A percentile compares a stretch with the other conserved stretches of the same genome.
Conservation (phyloP, 1,284 basidiomycete genomes). For the Phylloboletellus chloephorus region DNA sequence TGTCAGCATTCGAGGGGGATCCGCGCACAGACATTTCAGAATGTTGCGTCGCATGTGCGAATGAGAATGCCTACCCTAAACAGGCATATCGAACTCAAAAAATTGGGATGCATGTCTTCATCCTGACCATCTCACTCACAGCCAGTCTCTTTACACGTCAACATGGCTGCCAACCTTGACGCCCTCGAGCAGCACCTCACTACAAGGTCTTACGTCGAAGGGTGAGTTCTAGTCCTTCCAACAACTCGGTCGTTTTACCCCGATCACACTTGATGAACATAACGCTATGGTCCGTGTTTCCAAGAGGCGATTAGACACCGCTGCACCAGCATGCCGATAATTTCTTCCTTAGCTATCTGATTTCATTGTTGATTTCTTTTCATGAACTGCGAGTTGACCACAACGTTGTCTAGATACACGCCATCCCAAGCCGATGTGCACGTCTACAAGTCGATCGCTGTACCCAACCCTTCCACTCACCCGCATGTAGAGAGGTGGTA, state of each 20-base stretch:
- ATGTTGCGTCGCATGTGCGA: background rate
- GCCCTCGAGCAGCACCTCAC: constrained; percentile 84
- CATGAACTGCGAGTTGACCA: constrained; percentile 12
- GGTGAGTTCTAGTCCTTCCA: constrained; percentile 54
- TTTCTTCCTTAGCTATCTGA: constrained; percentile 84
- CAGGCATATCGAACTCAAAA: constrained; percentile 15
- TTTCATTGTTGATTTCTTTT: constrained; percentile 22
- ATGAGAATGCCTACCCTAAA: constrained; percentile 30
- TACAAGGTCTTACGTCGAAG: constrained; percentile 85
- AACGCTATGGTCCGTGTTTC: constrained; percentile 98
- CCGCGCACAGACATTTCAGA: background rate
- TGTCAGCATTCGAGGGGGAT: too few relatives aligned
- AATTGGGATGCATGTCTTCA: constrained; percentile 28
- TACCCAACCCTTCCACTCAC: constrained; percentile 62
- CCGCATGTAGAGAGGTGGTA: constrained; percentile 92
- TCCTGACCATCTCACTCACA: constrained; percentile 26
- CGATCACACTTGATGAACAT: constrained; percentile 60
- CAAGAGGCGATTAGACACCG: constrained; percentile 98
- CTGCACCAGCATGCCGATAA: constrained; percentile 77
- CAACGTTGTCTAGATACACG: constrained; percentile 60
- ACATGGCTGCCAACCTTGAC: constrained; percentile 69
- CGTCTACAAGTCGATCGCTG: constrained; percentile 78
- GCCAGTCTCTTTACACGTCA: constrained; percentile 18
- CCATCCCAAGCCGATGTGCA: constrained; percentile 96
- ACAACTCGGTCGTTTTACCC: constrained; percentile 22